phyloP scores from a whole-genome alignment of 768 basidiomycete genomes.

The Rubroboletus pulcherrimus region DNA sequence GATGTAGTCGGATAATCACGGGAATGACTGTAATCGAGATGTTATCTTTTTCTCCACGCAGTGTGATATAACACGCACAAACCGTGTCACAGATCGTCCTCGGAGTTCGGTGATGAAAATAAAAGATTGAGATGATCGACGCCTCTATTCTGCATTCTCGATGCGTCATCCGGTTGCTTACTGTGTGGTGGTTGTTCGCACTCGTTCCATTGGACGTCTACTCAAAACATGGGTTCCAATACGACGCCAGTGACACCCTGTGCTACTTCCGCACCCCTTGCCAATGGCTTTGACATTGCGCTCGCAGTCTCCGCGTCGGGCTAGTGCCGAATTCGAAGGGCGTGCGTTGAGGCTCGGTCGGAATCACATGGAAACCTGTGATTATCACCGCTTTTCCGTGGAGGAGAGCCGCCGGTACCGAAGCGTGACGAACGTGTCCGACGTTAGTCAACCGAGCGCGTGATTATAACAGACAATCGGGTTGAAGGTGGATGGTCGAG shows the following conservation, averaged over 20 bases:
- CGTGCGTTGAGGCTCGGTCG: background rate
- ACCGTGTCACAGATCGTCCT: constrained; percentile 11
- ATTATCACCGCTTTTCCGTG: constrained; percentile 1
- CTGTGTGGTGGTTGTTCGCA: background rate
- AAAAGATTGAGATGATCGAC: background rate
- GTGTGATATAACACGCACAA: constrained; percentile 3
- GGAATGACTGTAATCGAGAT: constrained; percentile 1
- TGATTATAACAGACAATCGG: constrained; percentile 1
- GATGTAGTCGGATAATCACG: constrained; percentile 6
- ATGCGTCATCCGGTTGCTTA: background rate
- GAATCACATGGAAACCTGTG: constrained; percentile 5
- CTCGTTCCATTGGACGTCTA: background rate
- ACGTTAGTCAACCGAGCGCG: constrained; percentile 1
- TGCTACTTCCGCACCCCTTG: too few relatives aligned
- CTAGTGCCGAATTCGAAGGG: background rate
- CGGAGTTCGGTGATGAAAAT: constrained; percentile 2
- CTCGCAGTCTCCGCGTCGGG: background rate
- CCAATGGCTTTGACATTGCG: background rate
- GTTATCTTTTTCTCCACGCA: background rate
- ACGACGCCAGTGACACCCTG: background rate
- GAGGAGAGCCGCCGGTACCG: constrained; percentile 5
- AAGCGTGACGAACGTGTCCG: constrained; percentile 1
- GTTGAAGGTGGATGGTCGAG: background rate
- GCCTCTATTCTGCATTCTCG: background rate
- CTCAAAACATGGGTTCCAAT: background rate